Conservation (phyloP, 495 filamentous ascomycete species). For the Hypomontagnella submonticulosa region DNA sequence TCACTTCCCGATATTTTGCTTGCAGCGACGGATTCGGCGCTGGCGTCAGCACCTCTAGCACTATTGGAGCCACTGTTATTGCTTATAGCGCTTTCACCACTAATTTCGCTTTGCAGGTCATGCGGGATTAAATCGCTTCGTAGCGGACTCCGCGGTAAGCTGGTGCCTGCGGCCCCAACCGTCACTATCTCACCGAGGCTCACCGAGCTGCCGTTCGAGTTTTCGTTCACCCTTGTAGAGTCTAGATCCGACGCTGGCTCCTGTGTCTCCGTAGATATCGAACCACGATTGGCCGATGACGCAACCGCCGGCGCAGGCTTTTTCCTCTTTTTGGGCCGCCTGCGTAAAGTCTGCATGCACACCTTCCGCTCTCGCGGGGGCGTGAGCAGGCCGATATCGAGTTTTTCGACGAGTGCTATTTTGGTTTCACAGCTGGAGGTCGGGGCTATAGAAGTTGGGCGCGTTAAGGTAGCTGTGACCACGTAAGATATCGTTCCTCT, state of each 20-base stretch:
- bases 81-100: conserved; percentile 58
- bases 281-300: conserved; percentile 28
- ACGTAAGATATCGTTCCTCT: conserved; percentile 92
- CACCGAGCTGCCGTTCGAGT: conserved; percentile 56
- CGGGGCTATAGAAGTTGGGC: conserved; percentile 86
- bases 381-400: conserved; percentile 65
- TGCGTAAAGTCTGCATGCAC: conserved; percentile 78
- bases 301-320: conserved; percentile 41
- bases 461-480: conserved; percentile 87
- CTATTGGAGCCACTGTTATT: conserved; percentile 55
- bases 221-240: conserved; percentile 53
- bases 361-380: conserved; percentile 76
- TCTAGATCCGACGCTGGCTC: conserved; percentile 52
- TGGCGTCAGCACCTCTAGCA: conserved; percentile 49
- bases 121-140: conserved; percentile 46
- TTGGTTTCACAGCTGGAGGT: conserved; percentile 82
- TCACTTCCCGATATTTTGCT: conserved; percentile 47
- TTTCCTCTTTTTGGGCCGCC: conserved; percentile 66
- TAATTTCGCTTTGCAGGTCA: conserved; percentile 59
- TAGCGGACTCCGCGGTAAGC: conserved; percentile 46
- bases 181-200: conserved; percentile 50
- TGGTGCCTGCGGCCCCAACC: conserved; percentile 12
- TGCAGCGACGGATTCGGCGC: conserved; percentile 44
- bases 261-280: conserved; percentile 42
- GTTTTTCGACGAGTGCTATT: conserved; percentile 77